Evolutionary conservation across 306 rosid genomes (phyloP).

Genomic region (Pyrus bretschneideri): DNA sequence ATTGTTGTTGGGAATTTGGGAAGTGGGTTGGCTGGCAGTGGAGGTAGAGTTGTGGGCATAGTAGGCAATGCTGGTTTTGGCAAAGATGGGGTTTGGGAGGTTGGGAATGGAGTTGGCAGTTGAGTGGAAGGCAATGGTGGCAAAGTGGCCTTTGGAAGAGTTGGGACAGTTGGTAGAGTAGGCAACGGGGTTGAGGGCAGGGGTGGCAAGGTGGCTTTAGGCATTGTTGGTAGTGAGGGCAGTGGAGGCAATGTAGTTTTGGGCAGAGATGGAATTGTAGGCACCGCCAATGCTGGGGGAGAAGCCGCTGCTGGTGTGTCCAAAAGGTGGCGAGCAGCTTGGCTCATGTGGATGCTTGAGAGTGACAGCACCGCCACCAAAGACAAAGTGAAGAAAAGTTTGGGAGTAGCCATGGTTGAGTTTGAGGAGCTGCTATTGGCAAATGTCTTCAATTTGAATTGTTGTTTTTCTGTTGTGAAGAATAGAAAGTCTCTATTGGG

Average conservation of each 20-base stretch:
- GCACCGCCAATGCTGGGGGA: neutral
- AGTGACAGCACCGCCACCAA: neutral
- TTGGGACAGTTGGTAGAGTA: neutral
- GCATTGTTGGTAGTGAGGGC: slow-evolving; percentile 10
- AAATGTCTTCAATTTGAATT: neutral
- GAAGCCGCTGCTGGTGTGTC: slow-evolving; percentile 3
- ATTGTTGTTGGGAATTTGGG: slow-evolving; percentile 8
- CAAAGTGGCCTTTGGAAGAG: slow-evolving; percentile 5
- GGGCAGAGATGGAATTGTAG: neutral
- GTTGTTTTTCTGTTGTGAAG: slow-evolving; percentile 4
- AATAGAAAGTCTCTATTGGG: neutral
- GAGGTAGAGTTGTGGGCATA: neutral
- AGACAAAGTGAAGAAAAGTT: neutral
- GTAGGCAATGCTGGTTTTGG: neutral
- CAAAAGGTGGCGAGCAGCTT: slow-evolving; percentile 12
- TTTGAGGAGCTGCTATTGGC: neutral
- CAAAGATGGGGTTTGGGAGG: neutral
- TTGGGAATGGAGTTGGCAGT: neutral
- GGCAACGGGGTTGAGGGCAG: slow-evolving; percentile 13
- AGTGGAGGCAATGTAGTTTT: slow-evolving; percentile 11
- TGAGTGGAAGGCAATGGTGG: neutral
- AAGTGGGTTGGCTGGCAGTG: neutral
- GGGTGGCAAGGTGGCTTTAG: slow-evolving; percentile 6
- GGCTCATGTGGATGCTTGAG: neutral
- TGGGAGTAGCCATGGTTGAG: neutral